Evolutionary conservation across 352 stramenopile genomes (phyloP), one percentile per base, ranked within the genome.

Genomic region (Globisporangium rhizosaccharum): DNA sequence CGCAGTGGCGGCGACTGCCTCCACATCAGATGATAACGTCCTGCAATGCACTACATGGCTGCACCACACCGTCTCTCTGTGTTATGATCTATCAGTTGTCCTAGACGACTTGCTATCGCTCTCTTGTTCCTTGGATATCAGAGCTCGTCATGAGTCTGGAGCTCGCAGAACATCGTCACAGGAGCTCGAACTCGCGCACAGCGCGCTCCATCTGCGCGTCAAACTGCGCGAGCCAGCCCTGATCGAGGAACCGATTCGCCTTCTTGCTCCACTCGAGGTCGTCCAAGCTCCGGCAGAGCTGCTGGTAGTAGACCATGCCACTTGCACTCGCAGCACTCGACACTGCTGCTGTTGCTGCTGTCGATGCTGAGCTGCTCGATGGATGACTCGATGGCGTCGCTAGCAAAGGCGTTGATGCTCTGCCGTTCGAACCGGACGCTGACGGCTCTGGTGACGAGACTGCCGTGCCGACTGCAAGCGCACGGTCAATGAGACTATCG

Each of bases 201-300:
- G 81, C 79, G 23, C 77, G 73, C 48, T 94, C 83, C 51, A 94
- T 66, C 48, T 94, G 85, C 49, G 77, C 79, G 59, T 94, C 82
- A 51, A 92, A 94, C 56, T 92, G 85, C 15, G 68, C 62, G 28
- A 94, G 67, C 85, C 81, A 94, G 42, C 76, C 85, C 44, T 77
- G 78, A 46, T 92, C 79, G 5, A 94, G 67, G 46, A 93, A 94
- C 12, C 78, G 78, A 49, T 94, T 94, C 2, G 81, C 60, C 47
- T 83, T 85, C 60, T 81, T 88, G 46, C 63, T 63, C 75, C 71
- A 88, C 42, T 87, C 73, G 17, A 88, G 68, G 28, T 92, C 76
- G 42, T 85, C 72, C 18, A 92, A 56, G 4, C 68, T 68, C 48
- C 74, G 76, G n/a, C 61, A 61, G 25, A 92, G 59, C 17, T 90